phyloP scores from a whole-genome alignment of 2,329 filamentous ascomycete genomes.

The Fusarium sp. region DNA sequence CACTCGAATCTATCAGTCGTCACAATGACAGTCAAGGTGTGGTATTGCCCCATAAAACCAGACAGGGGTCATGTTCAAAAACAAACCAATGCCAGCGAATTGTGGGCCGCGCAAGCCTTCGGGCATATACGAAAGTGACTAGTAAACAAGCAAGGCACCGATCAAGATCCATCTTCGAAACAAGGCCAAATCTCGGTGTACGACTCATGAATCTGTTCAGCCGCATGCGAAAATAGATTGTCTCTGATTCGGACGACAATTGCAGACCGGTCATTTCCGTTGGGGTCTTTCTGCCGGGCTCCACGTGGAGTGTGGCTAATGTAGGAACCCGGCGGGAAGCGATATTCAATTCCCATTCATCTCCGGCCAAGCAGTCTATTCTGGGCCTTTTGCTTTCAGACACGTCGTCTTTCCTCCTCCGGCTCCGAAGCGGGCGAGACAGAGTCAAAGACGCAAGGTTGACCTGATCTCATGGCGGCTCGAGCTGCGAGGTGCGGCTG shows the following conservation, averaged over 20 bases:
- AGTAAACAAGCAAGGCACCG: background rate
- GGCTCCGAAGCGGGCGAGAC: slow-evolving; percentile 23
- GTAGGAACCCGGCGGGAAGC: slow-evolving; percentile 19
- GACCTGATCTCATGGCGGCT: background rate
- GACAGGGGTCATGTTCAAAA: slow-evolving; percentile 7
- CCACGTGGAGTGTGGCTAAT: slow-evolving; percentile 17
- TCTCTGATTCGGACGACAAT: slow-evolving; percentile 6
- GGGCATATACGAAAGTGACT: background rate
- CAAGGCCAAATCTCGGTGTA: background rate
- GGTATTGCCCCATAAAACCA: slow-evolving; percentile 23
- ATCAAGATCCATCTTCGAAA: background rate
- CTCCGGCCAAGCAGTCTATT: slow-evolving; percentile 6
- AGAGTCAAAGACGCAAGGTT: background rate
- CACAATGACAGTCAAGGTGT: background rate
- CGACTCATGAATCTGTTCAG: background rate
- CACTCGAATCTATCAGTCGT: background rate
- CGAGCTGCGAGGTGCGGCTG: background rate
- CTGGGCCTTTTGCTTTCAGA: background rate
- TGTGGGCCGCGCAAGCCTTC: slow-evolving; percentile 19
- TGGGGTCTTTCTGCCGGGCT: background rate
- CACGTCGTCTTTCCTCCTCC: background rate
- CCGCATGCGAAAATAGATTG: background rate
- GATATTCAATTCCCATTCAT: slow-evolving; percentile 20
- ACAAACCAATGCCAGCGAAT: slow-evolving; percentile 4
- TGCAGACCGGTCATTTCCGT: slow-evolving; percentile 18